These are phyloP conservation scores for Eremochloa ophiuroides DNA, from an alignment of 176 grass and related monocot genomes.

Conservation along the genomic window DNA sequence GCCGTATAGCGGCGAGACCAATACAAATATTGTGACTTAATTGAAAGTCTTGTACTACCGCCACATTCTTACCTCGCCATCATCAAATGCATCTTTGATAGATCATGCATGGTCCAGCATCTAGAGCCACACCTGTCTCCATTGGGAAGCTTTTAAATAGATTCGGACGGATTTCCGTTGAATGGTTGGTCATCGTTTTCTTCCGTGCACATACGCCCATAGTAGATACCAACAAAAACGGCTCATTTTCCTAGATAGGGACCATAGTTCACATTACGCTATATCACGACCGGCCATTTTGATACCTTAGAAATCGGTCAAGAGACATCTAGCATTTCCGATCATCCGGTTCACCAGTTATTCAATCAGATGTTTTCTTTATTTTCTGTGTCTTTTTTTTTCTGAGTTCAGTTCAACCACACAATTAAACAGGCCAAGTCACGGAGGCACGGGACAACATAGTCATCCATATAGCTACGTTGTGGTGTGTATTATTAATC, in stretches of 20 bases:
- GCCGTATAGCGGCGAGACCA: too few species aligned
- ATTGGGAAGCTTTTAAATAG: background rate
- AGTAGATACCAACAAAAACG: background rate
- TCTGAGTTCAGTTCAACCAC: background rate
- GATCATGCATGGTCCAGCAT: background rate
- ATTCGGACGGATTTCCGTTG: background rate
- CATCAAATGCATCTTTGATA: background rate
- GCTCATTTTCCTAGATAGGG: background rate
- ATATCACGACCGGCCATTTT: background rate
- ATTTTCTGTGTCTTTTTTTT: background rate
- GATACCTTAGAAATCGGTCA: background rate
- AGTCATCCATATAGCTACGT: too few species aligned
- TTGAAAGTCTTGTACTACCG: background rate
- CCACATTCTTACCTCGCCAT: background rate
- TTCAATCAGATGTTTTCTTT: background rate
- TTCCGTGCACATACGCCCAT: background rate
- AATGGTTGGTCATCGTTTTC: background rate
- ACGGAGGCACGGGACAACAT: too few species aligned
- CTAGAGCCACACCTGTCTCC: background rate
- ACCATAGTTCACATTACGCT: background rate
- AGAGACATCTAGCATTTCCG: background rate
- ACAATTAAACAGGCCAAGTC: background rate
- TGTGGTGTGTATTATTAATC: too few species aligned
- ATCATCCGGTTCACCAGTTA: background rate
- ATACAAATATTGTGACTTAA: too few species aligned